Evolutionary conservation across 139 green algal species (phyloP), one percentile per base, ranked within the genome.

Genomic region (Spirogloea muscicola): DNA sequence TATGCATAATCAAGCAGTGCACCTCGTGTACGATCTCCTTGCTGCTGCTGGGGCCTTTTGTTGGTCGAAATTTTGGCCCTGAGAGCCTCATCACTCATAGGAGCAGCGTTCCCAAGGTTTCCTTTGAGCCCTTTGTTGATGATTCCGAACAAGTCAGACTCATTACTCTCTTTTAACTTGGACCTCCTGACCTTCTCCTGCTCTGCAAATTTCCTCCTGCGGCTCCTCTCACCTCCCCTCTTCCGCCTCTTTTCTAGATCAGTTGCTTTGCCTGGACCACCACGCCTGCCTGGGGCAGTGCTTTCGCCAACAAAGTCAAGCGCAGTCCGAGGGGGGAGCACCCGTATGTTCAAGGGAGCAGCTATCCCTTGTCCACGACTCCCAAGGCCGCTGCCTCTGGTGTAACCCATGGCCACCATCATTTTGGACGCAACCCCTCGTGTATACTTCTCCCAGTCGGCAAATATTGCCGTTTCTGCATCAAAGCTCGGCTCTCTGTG

Each of bases 391-490:
- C 10, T n/a, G 16, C 73, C 73, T 3, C 5, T 21, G 29, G 33
- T 18, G 49, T 62, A 81, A 6, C 73, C 73, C 73, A 81, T 81
- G 40, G n/a, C 18, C 3, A 67, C 73, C 73, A 81, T 81, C 13
- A 81, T 18, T 31, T 69, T 71, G 27, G 68, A 80, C 2, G 73
- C 73, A 40, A 81, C 57, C 5, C 73, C 73, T 16, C 73, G 73
- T n/a, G 73, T 81, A 67, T 81, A 67, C 68, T 74, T 18, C 73
- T 81, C 73, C 73, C 73, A 81, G 25, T 5, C 49, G 13, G 67
- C 73, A 71, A 81, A 80, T 21, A 18, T 16, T 41, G 55, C 34
- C 27, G 49, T 69, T n/a, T 80, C 58, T 21, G 38, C 25, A 76
- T 27, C 1, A 29, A 65, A 18, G 44, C n/a, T n/a, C n/a, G n/a